Evolutionary conservation across 768 basidiomycete species (phyloP), one percentile per base, ranked within the genome.

Genomic region (Tylopilus sp.): DNA sequence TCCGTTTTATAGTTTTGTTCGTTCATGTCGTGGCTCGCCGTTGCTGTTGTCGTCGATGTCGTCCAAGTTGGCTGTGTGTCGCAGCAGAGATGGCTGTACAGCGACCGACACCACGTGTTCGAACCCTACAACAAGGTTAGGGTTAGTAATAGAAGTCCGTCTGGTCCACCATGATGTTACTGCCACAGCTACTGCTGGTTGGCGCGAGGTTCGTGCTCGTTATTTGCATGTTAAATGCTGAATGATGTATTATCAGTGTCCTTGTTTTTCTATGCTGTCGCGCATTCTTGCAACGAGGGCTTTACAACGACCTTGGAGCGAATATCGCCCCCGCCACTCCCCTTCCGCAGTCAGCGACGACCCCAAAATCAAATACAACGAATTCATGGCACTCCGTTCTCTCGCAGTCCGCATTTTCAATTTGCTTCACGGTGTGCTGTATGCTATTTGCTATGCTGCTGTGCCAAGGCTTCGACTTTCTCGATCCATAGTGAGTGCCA

Each of bases 381-480:
- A 61, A 61, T 15, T 59, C 72, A 28, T 67, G 79, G 40, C 86
- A 89, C 56, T 80, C 83, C 0, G 64, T 66, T 4, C 61, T 88
- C 1, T 75, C 89, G 0, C 71, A 83, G 39, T 73, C 70, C 1
- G 65, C 83, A 7, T 91, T 93, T 58, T 78, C 87, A 0, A 68
- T 81, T 28, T 85, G 83, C 58, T 88, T 91, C 64, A 78, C 85
- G 1, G 91, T 91, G 69, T 81, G 83, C 46, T 85, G 83, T 55
- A 78, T 80, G 59, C 70, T 92, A 52, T 91, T 91, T 59, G 55
- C 81, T 12, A 72, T 92, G 50, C 71, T 92, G 6, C 79, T 91
- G 68, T 76, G 80, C n/a, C 90, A 93, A 68, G 85, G 78, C 3
- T 47, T 81, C 42, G 71, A 75, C 38, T 39, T 83, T 1, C 73